These are phyloP conservation scores for Boletus reticulatus DNA, from an alignment of 768 basidiomycete species.

Conservation along the genomic window DNA sequence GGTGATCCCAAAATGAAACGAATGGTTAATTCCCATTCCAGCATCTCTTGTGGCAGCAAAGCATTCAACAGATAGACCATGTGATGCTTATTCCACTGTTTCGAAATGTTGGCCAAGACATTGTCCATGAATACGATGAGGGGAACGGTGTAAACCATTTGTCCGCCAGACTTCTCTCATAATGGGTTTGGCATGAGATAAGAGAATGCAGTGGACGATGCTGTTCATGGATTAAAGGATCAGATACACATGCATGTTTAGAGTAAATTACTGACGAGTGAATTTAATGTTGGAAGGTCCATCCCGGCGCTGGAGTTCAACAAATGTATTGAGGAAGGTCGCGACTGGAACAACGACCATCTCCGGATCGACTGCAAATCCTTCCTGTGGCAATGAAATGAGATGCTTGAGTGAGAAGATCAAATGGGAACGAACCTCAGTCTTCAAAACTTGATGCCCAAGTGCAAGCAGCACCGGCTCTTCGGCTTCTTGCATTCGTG, in stretches of 20 bases:
- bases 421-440: background rate
- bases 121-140: constrained; percentile 37
- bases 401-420: too few relatives aligned
- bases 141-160: constrained; percentile 20
- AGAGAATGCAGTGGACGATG: background rate
- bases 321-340: constrained; percentile 11
- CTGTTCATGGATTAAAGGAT: background rate
- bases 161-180: constrained; percentile 13
- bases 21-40: constrained; percentile 33
- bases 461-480: constrained; percentile 1
- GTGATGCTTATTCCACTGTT: constrained; percentile 40
- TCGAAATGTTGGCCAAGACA: constrained; percentile 34
- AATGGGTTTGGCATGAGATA: constrained; percentile 24
- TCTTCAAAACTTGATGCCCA: constrained; percentile 2
- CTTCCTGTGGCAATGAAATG: background rate
- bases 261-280: too few relatives aligned
- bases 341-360: background rate
- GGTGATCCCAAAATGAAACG: constrained; percentile 33
- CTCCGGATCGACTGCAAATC: constrained; percentile 8
- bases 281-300: background rate
- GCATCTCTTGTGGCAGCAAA: constrained; percentile 22
- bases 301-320: constrained; percentile 6
- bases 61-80: constrained; percentile 34
- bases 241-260: too few relatives aligned
- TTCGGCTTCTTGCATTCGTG: background rate